A percentile compares a stretch with the other conserved stretches of the same genome.
phyloP scores from a whole-genome alignment of 495 filamentous ascomycete genomes.

The Amphirosellinia nigrospora region DNA sequence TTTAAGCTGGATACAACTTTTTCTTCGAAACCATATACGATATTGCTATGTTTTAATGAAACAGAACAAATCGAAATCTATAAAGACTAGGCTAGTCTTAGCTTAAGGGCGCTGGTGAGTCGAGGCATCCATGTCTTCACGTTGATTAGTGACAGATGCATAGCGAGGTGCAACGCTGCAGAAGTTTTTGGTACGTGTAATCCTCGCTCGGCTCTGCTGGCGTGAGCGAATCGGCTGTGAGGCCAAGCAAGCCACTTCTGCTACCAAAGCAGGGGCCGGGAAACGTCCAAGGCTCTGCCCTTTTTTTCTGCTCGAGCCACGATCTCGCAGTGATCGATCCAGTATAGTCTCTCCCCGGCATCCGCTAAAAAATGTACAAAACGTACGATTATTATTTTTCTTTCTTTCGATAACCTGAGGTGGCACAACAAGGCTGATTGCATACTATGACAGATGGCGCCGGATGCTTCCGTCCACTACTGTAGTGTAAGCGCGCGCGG shows the following conservation, averaged over 20 bases:
- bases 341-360: not conserved
- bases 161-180: not conserved
- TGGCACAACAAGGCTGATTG: conserved; percentile 14
- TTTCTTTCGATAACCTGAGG: not conserved
- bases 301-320: not conserved
- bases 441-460: conserved; percentile 11
- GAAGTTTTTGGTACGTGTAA: not conserved
- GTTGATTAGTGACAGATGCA: conserved; percentile 2
- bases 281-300: conserved; percentile 4
- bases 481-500: conserved; percentile 4
- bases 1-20: conserved; percentile 2
- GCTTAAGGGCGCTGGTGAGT: not conserved
- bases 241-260: conserved; percentile 12
- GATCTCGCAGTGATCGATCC: not conserved
- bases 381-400: no score
- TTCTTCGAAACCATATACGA: not conserved
- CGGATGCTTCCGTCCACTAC: conserved; percentile 1
- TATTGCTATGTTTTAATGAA: not conserved
- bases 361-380: conserved; percentile 16
- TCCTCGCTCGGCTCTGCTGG: not conserved
- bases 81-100: not conserved
- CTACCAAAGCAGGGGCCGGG: not conserved
- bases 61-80: not conserved
- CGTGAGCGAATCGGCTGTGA: not conserved
- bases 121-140: not conserved